phyloP scores from a whole-genome alignment of 768 basidiomycete genomes.

The Suillus fuscotomentosus region DNA sequence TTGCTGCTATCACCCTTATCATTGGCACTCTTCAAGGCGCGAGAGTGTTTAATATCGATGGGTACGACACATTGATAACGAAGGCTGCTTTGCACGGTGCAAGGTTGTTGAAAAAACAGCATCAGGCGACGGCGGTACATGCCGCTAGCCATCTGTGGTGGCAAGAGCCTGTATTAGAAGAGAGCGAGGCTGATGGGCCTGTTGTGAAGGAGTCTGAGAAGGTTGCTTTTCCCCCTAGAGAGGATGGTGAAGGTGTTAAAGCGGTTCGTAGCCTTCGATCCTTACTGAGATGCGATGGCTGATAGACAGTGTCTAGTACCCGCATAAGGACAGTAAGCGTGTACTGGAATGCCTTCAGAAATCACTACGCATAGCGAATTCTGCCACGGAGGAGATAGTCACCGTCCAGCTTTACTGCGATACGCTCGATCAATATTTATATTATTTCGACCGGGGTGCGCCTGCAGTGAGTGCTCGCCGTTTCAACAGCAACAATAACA shows the following conservation, averaged over 20 bases:
- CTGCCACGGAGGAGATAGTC: slow-evolving; percentile 94
- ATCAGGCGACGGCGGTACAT: slow-evolving; percentile 93
- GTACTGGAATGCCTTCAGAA: slow-evolving; percentile 98
- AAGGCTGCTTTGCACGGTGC: slow-evolving; percentile 98
- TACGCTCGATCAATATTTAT: slow-evolving; percentile 93
- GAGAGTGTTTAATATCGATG: slow-evolving; percentile 89
- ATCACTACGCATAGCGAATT: slow-evolving; percentile 92
- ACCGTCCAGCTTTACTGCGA: slow-evolving; percentile 96
- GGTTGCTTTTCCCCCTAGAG: slow-evolving; percentile 20
- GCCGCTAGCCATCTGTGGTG: slow-evolving; percentile 98
- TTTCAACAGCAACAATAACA: background rate
- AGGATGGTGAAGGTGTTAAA: slow-evolving; percentile 46
- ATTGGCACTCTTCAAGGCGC: slow-evolving; percentile 89
- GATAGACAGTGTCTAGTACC: slow-evolving; percentile 47
- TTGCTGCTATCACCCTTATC: slow-evolving; percentile 96
- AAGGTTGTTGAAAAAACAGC: slow-evolving; percentile 96
- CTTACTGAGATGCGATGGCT: slow-evolving; percentile 1
- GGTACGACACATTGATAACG: slow-evolving; percentile 96
- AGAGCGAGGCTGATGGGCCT: slow-evolving; percentile 37
- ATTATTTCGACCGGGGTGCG: slow-evolving; percentile 92
- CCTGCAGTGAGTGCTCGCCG: slow-evolving; percentile 65
- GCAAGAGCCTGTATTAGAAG: slow-evolving; percentile 65
- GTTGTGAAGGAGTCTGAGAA: slow-evolving; percentile 26
- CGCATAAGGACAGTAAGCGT: slow-evolving; percentile 93
- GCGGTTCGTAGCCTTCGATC: slow-evolving; percentile 45